Conservation (phyloP, 306 rosid species). For the Lathyrus tuberosus region DNA sequence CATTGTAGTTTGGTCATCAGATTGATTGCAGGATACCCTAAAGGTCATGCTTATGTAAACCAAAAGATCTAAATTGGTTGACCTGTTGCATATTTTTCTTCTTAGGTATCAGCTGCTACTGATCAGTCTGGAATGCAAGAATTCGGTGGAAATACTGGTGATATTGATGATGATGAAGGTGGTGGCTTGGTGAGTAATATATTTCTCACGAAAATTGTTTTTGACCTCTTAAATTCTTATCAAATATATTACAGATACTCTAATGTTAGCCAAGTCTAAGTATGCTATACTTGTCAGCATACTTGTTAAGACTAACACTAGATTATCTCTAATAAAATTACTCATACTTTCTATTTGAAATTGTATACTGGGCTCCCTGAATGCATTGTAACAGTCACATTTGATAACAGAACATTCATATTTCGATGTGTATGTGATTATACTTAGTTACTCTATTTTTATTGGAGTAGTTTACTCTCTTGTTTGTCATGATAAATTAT, state of each 20-base stretch:
- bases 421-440: no score
- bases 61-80: constrained; percentile 31
- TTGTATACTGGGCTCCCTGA: background rate
- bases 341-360: background rate
- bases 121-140: constrained; percentile 87
- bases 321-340: no score
- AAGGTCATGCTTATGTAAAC: constrained; percentile 14
- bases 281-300: no score
- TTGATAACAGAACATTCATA: no score
- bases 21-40: background rate
- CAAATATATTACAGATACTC: background rate
- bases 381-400: constrained; percentile 8
- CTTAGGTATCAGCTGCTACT: constrained; percentile 84
- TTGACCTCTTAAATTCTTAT: background rate
- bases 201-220: constrained; percentile 17
- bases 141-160: constrained; percentile 77
- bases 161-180: constrained; percentile 92
- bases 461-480: constrained; percentile 3
- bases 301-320: no score
- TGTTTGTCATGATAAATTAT: background rate
- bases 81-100: constrained; percentile 24
- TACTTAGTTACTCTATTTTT: constrained; percentile 7
- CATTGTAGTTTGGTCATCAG: constrained; percentile 12
- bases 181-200: constrained; percentile 79
- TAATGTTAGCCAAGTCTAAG: no score